Evolutionary conservation across 192 early-diverging fungal species (phyloP), one percentile per base, ranked within the genome.

Genomic region (Tieghemiomyces parasiticus): DNA sequence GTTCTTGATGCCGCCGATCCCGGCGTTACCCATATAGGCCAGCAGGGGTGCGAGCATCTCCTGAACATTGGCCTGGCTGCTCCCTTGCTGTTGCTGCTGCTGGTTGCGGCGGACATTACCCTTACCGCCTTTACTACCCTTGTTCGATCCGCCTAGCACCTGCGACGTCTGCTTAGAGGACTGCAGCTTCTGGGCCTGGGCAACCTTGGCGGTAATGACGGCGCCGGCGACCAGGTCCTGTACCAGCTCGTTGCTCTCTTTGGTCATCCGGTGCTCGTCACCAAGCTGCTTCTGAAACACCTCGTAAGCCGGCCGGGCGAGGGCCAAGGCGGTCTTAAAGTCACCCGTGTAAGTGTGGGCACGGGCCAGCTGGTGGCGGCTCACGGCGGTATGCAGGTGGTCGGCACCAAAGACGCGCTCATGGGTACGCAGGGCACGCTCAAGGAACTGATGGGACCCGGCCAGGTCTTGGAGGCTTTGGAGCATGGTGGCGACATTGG

Each of bases 311-410:
- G 69, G 61, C 48, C 80, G 71, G 65, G 93, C 88, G 20, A 70
- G 76, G 49, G 76, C 78, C 58, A 92, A 69, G 16, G 90, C 87
- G n/a, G 72, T 78, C 33, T 78, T 74, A 65, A 85, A 91, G 44
- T 91, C 89, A 35, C 82, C 83, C 33, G 63, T 58, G 20, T 82
- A 28, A 19, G 85, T 78, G 54, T 84, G 77, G n/a, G 81, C 79
- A 68, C 90, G 86, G 24, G 85, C 84, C 59, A 91, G 79, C 32
- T 81, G 68, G 59, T 93, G 89, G 63, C 89, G 64, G 20, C 83
- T 72, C 47, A 72, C 74, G 35, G 77, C 80, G 1, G 89, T 86
- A 12, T 81, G 59, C 25, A 83, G 67, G 65, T 89, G 79, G 10
- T 91, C 81, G 51, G 75, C 63, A 44, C 88, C 88, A 28, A 88